Conservation (phyloP, 2,329 filamentous ascomycete species). For the Drechslerella dactyloides region DNA sequence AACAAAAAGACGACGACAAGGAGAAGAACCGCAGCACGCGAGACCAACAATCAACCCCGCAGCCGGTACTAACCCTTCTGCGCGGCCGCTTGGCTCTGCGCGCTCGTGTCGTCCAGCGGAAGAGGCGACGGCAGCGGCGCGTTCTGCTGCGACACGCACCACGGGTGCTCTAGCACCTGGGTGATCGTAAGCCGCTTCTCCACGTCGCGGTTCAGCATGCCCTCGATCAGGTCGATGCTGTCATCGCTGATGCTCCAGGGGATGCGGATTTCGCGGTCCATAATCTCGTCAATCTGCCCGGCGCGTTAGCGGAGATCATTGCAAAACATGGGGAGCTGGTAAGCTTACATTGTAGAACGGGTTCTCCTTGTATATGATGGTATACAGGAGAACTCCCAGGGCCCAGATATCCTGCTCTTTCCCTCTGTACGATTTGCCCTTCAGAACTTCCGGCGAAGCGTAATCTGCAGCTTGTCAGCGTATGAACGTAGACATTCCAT, state of each 20-base stretch:
- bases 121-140: slow-evolving; percentile 34
- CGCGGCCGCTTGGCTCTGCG: slow-evolving; percentile 40
- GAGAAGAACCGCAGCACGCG: neutral
- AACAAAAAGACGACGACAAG: neutral
- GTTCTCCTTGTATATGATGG: slow-evolving; percentile 99
- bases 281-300: slow-evolving; percentile 84
- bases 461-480: slow-evolving; percentile 71
- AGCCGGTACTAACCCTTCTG: slow-evolving; percentile 50
- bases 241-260: slow-evolving; percentile 88
- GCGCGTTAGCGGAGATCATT: slow-evolving; percentile 6
- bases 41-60: slow-evolving; percentile 24
- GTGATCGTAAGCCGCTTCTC: slow-evolving; percentile 82
- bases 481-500: slow-evolving; percentile 33
- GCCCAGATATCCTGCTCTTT: slow-evolving; percentile 99
- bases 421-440: slow-evolving; percentile 87
- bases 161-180: slow-evolving; percentile 86
- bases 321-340: no score
- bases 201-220: slow-evolving; percentile 92
- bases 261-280: slow-evolving; percentile 91
- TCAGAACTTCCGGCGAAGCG: slow-evolving; percentile 95
- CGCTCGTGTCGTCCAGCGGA: slow-evolving; percentile 29
- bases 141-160: slow-evolving; percentile 63
- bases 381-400: slow-evolving; percentile 93
- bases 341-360: slow-evolving; percentile 78
- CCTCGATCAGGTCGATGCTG: slow-evolving; percentile 86